Conservation (phyloP, 148 eudicot genomes). For the Nepenthes gracilis region DNA sequence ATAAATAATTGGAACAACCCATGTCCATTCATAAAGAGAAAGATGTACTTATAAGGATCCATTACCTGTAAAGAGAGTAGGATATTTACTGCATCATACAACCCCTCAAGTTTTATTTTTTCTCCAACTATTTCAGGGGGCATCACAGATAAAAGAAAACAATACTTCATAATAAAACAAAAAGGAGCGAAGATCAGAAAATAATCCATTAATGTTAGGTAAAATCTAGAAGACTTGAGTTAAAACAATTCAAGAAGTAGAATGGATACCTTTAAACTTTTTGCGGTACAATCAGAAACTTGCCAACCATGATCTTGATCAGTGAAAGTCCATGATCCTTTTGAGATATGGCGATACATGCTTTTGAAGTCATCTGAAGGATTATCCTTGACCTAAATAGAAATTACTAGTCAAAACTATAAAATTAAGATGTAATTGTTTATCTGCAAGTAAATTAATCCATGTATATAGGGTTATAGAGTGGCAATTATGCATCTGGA, state of each 20-base stretch:
- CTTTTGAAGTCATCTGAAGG: too few relatives aligned
- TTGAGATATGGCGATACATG: too few relatives aligned
- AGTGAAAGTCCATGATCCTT: too few relatives aligned
- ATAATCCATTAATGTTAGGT: too few relatives aligned
- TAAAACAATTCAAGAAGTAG: background rate
- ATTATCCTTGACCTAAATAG: too few relatives aligned
- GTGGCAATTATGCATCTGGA: background rate
- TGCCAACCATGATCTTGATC: too few relatives aligned
- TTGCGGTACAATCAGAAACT: background rate
- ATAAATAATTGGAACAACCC: too few relatives aligned
- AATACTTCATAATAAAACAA: background rate
- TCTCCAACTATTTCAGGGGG: conserved; percentile 1
- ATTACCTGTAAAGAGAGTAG: conserved; percentile 36
- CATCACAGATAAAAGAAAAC: conserved; percentile 18
- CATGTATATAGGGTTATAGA: background rate
- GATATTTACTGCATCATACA: conserved; percentile 41
- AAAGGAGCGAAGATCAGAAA: background rate
- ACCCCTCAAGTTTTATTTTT: conserved; percentile 10
- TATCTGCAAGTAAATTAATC: too few relatives aligned
- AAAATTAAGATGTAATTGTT: background rate
- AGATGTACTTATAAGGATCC: too few relatives aligned
- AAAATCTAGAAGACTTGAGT: background rate
- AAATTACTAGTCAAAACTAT: too few relatives aligned
- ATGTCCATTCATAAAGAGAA: too few relatives aligned
- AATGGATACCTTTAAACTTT: background rate